Evolutionary conservation across 2,329 filamentous ascomycete genomes (phyloP).

Genomic region (Juglanconis juglandina): DNA sequence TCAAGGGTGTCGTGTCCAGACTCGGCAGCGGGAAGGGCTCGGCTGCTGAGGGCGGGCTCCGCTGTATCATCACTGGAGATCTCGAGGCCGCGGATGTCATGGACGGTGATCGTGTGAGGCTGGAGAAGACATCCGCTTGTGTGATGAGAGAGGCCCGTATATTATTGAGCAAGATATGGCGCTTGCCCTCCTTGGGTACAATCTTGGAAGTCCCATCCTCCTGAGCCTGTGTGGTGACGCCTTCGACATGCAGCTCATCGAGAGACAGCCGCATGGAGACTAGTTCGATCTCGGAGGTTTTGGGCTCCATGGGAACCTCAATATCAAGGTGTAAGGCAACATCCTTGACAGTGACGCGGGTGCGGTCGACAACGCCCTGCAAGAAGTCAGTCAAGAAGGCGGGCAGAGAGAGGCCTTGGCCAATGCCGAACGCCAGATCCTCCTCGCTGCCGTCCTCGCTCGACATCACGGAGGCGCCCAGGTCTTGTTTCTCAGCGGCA

Average conservation of each 20-base stretch:
- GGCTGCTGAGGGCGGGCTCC: constrained; percentile 24
- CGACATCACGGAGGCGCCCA: constrained; percentile 57
- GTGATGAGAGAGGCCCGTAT: constrained; percentile 65
- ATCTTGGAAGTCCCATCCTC: constrained; percentile 33
- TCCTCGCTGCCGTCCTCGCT: constrained; percentile 62
- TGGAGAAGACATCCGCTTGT: constrained; percentile 63
- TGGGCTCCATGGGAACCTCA: constrained; percentile 49
- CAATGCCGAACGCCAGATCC: constrained; percentile 62
- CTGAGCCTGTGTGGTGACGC: constrained; percentile 48
- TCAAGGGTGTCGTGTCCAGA: constrained; percentile 26
- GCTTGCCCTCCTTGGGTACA: constrained; percentile 59
- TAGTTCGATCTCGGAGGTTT: constrained; percentile 45
- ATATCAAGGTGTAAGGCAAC: constrained; percentile 66
- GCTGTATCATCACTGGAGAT: constrained; percentile 38
- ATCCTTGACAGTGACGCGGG: constrained; percentile 62
- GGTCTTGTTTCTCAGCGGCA: constrained; percentile 57
- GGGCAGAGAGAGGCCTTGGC: constrained; percentile 66
- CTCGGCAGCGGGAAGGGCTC: constrained; percentile 19
- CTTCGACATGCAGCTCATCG: constrained; percentile 63
- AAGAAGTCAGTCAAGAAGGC: constrained; percentile 68
- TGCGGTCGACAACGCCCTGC: constrained; percentile 69
- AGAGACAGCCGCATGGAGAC: constrained; percentile 65
- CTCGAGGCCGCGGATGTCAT: constrained; percentile 50
- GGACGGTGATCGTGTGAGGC: constrained; percentile 55
- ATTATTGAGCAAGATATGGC: constrained; percentile 60